A percentile compares a stretch with the other conserved stretches of the same genome.
Evolutionary conservation across 2,329 filamentous ascomycete species (phyloP).

Genomic region (Parastagonospora nodorum): DNA sequence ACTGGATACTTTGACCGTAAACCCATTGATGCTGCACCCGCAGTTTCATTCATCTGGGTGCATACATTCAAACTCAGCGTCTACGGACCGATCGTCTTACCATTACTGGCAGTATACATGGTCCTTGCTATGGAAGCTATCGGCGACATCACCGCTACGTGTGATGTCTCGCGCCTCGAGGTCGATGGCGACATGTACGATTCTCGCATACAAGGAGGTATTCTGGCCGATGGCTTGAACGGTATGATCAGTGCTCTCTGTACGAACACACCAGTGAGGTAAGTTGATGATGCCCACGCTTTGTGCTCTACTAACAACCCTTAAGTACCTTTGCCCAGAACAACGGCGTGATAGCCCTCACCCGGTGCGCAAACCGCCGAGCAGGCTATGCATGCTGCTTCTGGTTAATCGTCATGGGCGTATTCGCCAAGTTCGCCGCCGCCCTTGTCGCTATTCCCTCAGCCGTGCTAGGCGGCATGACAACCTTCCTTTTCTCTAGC

Average conservation of each 20-base stretch:
- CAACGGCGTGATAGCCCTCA: constrained; percentile 66
- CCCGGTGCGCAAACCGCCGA: constrained; percentile 78
- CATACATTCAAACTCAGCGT: constrained; percentile 74
- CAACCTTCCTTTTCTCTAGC: constrained; percentile 78
- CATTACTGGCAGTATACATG: constrained; percentile 66
- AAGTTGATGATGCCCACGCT: constrained; percentile 50
- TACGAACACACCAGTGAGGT: constrained; percentile 76
- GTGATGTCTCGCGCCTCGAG: constrained; percentile 77
- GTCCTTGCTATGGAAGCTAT: constrained; percentile 80
- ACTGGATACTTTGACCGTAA: constrained; percentile 77
- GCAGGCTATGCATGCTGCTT: constrained; percentile 79
- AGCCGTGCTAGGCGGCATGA: constrained; percentile 57
- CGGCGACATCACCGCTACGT: constrained; percentile 79
- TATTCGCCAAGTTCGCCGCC: constrained; percentile 84
- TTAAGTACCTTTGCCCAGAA: constrained; percentile 11
- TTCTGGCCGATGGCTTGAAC: constrained; percentile 78
- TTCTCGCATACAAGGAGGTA: constrained; percentile 77
- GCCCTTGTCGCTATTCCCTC: constrained; percentile 75
- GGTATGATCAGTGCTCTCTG: constrained; percentile 75
- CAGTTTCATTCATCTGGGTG: constrained; percentile 77
- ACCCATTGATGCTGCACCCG: constrained; percentile 73
- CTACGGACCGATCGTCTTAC: constrained; percentile 75
- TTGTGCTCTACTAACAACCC: constrained; percentile 72
- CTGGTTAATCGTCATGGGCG: constrained; percentile 79
- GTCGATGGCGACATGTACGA: constrained; percentile 75